Conservation (phyloP, 139 green algal species). For the Tetradesmus obliquus region DNA sequence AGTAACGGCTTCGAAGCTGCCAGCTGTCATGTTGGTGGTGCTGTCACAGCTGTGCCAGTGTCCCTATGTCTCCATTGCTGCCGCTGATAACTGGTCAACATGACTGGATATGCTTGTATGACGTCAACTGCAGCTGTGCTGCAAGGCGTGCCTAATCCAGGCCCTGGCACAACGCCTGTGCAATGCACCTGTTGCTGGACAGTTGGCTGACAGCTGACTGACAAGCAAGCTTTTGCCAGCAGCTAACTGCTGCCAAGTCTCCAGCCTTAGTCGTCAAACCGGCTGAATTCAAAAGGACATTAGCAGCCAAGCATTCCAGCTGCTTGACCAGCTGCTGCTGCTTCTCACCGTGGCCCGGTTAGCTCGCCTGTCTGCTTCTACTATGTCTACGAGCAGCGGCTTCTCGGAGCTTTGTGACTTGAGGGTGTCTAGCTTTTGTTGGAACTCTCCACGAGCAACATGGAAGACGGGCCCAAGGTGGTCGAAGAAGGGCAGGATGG, state of each 20-base stretch:
- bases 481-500: conserved; percentile 58
- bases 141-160: neutral
- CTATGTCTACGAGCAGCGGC: conserved; percentile 31
- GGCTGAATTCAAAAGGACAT: neutral
- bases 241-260: neutral
- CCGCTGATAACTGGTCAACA: no score
- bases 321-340: neutral
- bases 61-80: no score
- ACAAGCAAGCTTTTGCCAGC: neutral
- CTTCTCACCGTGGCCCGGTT: conserved; percentile 16
- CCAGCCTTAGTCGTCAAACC: neutral
- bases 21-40: no score
- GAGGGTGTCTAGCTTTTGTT: conserved; percentile 48
- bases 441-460: conserved; percentile 39
- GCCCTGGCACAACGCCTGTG: no score
- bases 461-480: conserved; percentile 49
- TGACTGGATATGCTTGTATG: no score
- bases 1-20: no score
- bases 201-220: neutral
- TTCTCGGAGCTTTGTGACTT: neutral
- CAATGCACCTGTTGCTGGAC: neutral
- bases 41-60: no score
- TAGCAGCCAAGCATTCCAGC: neutral
- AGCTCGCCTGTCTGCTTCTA: conserved; percentile 15
- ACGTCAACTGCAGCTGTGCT: neutral